Evolutionary conservation across 83 land plant genomes (phyloP).

Genomic region (Isoetes engelmannii): DNA sequence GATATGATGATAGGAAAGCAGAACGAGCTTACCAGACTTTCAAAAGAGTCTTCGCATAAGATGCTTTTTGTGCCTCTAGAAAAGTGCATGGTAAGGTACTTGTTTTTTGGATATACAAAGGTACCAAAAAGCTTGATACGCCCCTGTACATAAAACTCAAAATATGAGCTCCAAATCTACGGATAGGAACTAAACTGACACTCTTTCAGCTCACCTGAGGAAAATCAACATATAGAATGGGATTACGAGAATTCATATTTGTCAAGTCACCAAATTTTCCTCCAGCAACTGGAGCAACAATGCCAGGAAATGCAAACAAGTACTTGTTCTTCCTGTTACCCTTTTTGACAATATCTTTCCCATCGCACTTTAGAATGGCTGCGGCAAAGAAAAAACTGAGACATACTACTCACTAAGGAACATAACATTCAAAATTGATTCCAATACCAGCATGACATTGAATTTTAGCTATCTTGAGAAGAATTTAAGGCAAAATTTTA

Average conservation of each 20-base stretch:
- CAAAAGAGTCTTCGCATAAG: slow-evolving; percentile 78
- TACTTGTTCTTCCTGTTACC: slow-evolving; percentile 71
- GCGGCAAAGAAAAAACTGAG: not conserved
- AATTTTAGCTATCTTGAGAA: not conserved
- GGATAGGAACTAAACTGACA: not conserved
- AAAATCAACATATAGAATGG: slow-evolving; percentile 71
- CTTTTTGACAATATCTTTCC: slow-evolving; percentile 76
- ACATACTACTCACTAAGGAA: too few species aligned
- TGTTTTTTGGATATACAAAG: slow-evolving; percentile 80
- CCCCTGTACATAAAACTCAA: slow-evolving; percentile 44
- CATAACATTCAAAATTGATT: too few species aligned
- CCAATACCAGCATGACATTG: not conserved
- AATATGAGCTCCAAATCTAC: not conserved
- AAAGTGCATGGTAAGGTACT: slow-evolving; percentile 74
- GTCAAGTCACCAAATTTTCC: slow-evolving; percentile 86
- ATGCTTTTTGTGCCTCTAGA: slow-evolving; percentile 57
- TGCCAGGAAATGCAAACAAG: slow-evolving; percentile 86
- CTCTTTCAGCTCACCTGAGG: slow-evolving; percentile 51
- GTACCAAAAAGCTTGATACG: slow-evolving; percentile 89
- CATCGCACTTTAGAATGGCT: slow-evolving; percentile 55
- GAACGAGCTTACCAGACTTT: slow-evolving; percentile 52
- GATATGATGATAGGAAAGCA: not conserved
- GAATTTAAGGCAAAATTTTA: not conserved
- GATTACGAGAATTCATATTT: slow-evolving; percentile 67
- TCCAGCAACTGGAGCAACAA: slow-evolving; percentile 71